Evolutionary conservation across 2,329 filamentous ascomycete species (phyloP), one percentile per base, ranked within the genome.

Genomic region (Hymenoscyphus infarciens): DNA sequence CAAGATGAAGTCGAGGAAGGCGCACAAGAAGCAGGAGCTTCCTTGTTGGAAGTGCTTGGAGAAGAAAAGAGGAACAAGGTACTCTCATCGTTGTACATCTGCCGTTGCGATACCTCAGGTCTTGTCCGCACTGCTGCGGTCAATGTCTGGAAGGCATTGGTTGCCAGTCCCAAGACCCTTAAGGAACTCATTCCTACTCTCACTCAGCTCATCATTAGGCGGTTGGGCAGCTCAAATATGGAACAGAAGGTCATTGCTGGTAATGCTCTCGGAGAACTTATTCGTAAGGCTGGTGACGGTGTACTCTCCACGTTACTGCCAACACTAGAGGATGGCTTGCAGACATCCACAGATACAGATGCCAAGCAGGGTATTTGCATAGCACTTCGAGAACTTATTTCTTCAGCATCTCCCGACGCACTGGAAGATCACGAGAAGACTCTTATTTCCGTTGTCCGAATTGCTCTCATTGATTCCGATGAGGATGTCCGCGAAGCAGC

Each of bases 221-320:
- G 95, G 57, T 84, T 99, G 69, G 95, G 92, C 66, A 98, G 93
- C 75, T 90, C 93, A 55, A 98, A 97, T 74, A 93, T 96, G 88
- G 95, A 99, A 76, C 95, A 99, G 77, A 98, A 97, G 81, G 90
- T 97, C 70, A 99, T 99, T 81, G 95, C 96, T 68, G 94, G 94
- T 75, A 98, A 98, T 75, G 92, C 95, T 57, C 83, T 99, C 61
- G 95, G 95, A 73, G 95, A 99, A 75, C 86, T 99, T 68, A 98
- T 99, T 73, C 89, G 95, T 72, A 97, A 97, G 77, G 94, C 95
- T 72, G 95, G 96, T 65, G 95, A 99, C 75, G 90, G 92, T 61
- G 93, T 99, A 62, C 82, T 99, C 66, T 86, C 92, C 27, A 96
- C 87, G 53, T 80, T 99, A 64, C 80, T 99, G 64, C 95, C 95